A percentile compares a stretch with the other conserved stretches of the same genome.
Evolutionary conservation across 1,139 yeast species (phyloP).

Genomic region (Kodamaea sp.): DNA sequence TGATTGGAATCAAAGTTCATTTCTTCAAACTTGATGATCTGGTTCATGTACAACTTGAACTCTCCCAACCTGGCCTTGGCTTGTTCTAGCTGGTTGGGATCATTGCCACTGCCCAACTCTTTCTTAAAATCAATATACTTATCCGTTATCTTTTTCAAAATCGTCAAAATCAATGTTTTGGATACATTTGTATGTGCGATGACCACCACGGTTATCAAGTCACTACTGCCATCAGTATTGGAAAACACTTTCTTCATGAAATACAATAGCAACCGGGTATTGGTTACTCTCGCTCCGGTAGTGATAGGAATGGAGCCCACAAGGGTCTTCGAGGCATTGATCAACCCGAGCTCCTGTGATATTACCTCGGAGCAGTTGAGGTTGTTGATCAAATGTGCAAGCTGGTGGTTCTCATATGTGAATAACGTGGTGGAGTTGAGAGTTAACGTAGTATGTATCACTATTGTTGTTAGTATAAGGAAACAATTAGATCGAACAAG

Average conservation of each 20-base stretch:
- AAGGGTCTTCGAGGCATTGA: constrained; percentile 49
- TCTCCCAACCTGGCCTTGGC: constrained; percentile 40
- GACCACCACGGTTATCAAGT: constrained; percentile 50
- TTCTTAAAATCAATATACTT: constrained; percentile 46
- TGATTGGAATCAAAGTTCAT: constrained; percentile 42
- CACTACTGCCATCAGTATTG: constrained; percentile 48
- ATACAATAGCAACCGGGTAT: constrained; percentile 40
- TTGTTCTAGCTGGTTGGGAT: constrained; percentile 12
- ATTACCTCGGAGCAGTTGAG: constrained; percentile 55
- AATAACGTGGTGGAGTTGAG: constrained; percentile 57
- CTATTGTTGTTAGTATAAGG: constrained; percentile 19
- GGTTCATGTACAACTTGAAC: constrained; percentile 54
- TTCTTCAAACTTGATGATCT: constrained; percentile 53
- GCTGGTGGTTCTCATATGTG: constrained; percentile 51
- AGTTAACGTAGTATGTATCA: constrained; percentile 49
- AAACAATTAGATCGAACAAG: not conserved
- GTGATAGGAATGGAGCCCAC: constrained; percentile 45
- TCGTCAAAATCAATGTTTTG: constrained; percentile 45
- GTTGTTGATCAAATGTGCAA: constrained; percentile 38
- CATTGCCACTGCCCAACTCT: constrained; percentile 22
- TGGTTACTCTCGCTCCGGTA: constrained; percentile 29
- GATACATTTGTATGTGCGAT: constrained; percentile 48
- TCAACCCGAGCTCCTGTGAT: constrained; percentile 56
- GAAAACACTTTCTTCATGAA: constrained; percentile 49
- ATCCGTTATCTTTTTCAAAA: constrained; percentile 51